Evolutionary conservation across 495 filamentous ascomycete genomes (phyloP).

Genomic region (Aspergillus sparsus): DNA sequence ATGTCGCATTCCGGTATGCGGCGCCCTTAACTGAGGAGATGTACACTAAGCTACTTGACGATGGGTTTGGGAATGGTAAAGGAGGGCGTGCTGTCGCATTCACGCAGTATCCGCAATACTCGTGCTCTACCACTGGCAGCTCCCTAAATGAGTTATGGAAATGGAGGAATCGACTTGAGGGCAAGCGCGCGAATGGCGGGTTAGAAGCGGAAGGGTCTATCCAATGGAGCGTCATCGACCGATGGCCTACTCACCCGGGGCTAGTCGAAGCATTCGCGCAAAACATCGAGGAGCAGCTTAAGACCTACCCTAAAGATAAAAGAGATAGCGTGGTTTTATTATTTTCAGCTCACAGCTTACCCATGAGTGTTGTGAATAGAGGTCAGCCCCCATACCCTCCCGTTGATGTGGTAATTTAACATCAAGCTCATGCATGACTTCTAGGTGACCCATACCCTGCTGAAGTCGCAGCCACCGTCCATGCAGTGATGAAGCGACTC

Average conservation of each 20-base stretch:
- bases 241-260: slow-evolving; percentile 91
- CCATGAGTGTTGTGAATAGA: slow-evolving; percentile 95
- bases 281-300: slow-evolving; percentile 82
- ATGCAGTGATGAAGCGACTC: slow-evolving; percentile 91
- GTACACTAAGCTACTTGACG: slow-evolving; percentile 76
- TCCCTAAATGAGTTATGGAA: slow-evolving; percentile 98
- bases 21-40: slow-evolving; percentile 91
- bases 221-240: slow-evolving; percentile 96
- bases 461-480: slow-evolving; percentile 95
- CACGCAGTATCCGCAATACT: slow-evolving; percentile 98
- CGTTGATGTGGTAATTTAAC: too few species aligned
- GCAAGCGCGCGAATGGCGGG: slow-evolving; percentile 57
- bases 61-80: slow-evolving; percentile 85
- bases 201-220: slow-evolving; percentile 65
- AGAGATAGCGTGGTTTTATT: slow-evolving; percentile 79
- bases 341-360: slow-evolving; percentile 93
- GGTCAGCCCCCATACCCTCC: slow-evolving; percentile 47
- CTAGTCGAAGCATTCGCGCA: slow-evolving; percentile 87
- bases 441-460: slow-evolving; percentile 92
- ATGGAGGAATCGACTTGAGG: slow-evolving; percentile 86
- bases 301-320: slow-evolving; percentile 77
- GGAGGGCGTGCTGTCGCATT: slow-evolving; percentile 94
- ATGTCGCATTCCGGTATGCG: slow-evolving; percentile 98
- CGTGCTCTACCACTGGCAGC: slow-evolving; percentile 97
- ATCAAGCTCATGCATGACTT: slow-evolving; percentile 5